A percentile compares a stretch with the other conserved stretches of the same genome.
Conservation (phyloP, 805 yeast genomes). For the Maudiozyma bulderi region DNA sequence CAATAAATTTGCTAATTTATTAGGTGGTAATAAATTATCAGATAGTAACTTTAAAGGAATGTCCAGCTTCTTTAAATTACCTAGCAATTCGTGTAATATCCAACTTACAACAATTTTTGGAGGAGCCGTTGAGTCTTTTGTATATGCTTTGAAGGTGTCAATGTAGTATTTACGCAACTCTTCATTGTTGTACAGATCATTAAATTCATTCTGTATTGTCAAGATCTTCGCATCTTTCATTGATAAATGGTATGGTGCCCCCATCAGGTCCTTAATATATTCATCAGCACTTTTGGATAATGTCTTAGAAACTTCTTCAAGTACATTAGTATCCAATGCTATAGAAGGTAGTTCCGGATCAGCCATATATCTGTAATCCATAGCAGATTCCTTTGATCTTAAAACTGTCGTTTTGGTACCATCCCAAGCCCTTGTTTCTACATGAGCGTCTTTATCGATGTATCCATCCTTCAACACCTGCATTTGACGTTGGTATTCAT, state of each 20-base stretch:
- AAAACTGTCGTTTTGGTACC: constrained; percentile 58
- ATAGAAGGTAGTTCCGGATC: constrained; percentile 79
- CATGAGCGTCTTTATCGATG: constrained; percentile 16
- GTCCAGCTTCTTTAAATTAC: constrained; percentile 49
- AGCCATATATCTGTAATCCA: constrained; percentile 90
- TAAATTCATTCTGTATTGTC: constrained; percentile 34
- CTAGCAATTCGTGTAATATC: constrained; percentile 74
- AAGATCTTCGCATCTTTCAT: constrained; percentile 70
- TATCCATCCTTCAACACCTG: constrained; percentile 33
- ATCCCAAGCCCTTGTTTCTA: constrained; percentile 89
- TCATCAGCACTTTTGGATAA: constrained; percentile 60
- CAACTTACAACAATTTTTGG: constrained; percentile 54
- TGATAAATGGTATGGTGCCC: constrained; percentile 45
- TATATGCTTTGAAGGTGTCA: constrained; percentile 29
- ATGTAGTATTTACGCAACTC: constrained; percentile 46
- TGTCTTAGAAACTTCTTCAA: constrained; percentile 31
- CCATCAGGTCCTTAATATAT: constrained; percentile 37
- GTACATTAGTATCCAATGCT: constrained; percentile 32
- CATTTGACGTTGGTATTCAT: constrained; percentile 67
- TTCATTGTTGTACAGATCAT: constrained; percentile 17
- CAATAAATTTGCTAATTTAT: constrained; percentile 47
- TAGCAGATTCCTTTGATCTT: constrained; percentile 68
- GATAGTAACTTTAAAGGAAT: constrained; percentile 24
- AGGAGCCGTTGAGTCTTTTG: constrained; percentile 14
- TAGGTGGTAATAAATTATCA: constrained; percentile 29